Base-by-base conservation (phyloP, 148 eudicot species). In the Vaccinium myrtillus region DNA sequence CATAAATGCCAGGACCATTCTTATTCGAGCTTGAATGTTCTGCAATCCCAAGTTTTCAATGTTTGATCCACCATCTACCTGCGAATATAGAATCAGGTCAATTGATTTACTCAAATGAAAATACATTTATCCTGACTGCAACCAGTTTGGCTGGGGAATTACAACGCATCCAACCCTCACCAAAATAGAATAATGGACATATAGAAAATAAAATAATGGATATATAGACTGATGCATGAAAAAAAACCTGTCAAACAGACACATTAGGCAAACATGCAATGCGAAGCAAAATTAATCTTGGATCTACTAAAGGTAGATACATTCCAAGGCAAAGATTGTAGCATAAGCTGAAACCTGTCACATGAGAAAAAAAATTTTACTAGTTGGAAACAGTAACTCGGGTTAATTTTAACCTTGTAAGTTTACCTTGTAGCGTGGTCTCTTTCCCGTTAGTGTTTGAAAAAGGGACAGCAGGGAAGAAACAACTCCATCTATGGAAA, bases 1-100 rank as follows among this genome's bases (percentile, higher is more conserved):
- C 98, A 95, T 97, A 81, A 95, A 97, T 53, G 99, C 99, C 83
- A 97, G 83, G 80, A 95, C 98, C 99, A 97, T 97, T 87, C 99
- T 93, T 67, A 94, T 91, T 84, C 99, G 95, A 86, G 99, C 99
- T 89, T 97, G 99, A 87, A 97, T 94, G 84, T 97, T 97, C 86
- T 97, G 99, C 89, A 97, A 87, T 55, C 94, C 99, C 75, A 97
- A 89, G 82, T 97, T 97, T 81, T 97, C 99, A 83, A 91, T 86
- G 89, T 95, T 95, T 83, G 98, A 91, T 82, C 99, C 99, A 53
- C 99, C 99, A 87, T 97, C 98, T 21, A 97, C 91, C 99, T 97
- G 93, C 73, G 51, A 55, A 61, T 27, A 81, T 56, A 84, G 54
- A 55, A 82, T 43, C 71, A 39, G 18, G 53, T 58, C 70, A 80